A percentile compares a stretch with the other conserved stretches of the same genome.
Evolutionary conservation across 441 rosid species (phyloP).

Genomic region (Croton laevigatus): DNA sequence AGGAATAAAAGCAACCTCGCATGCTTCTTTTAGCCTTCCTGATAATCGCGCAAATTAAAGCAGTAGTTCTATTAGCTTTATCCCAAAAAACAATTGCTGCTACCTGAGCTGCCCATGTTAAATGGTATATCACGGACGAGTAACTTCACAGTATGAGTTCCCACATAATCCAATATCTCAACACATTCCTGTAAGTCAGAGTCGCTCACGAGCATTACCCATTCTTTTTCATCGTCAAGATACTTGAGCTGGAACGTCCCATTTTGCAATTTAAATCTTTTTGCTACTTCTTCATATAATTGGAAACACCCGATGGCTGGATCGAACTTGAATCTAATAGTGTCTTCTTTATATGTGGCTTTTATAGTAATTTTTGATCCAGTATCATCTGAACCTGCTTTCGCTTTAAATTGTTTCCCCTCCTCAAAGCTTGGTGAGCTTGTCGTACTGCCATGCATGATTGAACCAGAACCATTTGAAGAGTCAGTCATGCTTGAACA

Average conservation of each 20-base stretch:
- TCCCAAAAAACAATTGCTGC: constrained; percentile 53
- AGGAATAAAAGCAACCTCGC: not conserved
- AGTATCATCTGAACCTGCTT: constrained; percentile 31
- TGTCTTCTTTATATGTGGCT: constrained; percentile 74
- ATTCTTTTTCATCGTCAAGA: constrained; percentile 83
- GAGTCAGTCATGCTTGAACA: constrained; percentile 66
- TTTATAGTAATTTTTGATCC: constrained; percentile 57
- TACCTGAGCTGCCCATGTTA: constrained; percentile 57
- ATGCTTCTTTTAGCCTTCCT: not conserved
- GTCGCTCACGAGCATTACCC: constrained; percentile 74
- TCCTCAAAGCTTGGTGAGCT: constrained; percentile 56
- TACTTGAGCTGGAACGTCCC: constrained; percentile 80
- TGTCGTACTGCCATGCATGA: constrained; percentile 45
- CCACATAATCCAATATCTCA: constrained; percentile 54
- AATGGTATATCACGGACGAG: constrained; percentile 53
- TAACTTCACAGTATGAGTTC: constrained; percentile 59
- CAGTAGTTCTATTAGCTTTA: constrained; percentile 29
- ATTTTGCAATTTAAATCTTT: constrained; percentile 63
- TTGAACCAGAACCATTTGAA: constrained; percentile 57
- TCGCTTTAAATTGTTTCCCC: constrained; percentile 35
- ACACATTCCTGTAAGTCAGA: constrained; percentile 79
- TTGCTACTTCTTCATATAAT: constrained; percentile 72
- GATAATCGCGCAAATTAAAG: no score
- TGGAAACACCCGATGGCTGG: constrained; percentile 59
- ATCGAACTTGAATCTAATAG: constrained; percentile 79